Conservation (phyloP, 768 basidiomycete species). For the Lentinula raphanica region DNA sequence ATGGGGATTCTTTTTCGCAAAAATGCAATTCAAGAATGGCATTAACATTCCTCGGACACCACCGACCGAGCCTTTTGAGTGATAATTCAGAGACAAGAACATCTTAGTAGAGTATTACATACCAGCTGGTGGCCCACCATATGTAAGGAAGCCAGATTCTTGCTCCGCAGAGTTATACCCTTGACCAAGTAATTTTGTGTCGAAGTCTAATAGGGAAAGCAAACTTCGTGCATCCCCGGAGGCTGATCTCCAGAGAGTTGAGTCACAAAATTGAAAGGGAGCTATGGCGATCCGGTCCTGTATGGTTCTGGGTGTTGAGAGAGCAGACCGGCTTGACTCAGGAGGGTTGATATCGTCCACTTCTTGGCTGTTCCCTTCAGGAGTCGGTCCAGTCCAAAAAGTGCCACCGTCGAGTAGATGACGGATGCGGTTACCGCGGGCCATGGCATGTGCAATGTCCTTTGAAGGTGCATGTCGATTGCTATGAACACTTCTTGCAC, state of each 20-base stretch:
- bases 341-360: too few species aligned
- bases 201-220: not conserved
- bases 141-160: not conserved
- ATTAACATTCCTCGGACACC: too few species aligned
- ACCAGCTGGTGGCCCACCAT: not conserved
- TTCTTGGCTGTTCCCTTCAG: too few species aligned
- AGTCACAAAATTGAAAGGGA: not conserved
- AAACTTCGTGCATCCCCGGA: not conserved
- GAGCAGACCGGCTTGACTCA: not conserved
- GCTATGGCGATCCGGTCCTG: not conserved
- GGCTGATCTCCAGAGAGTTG: not conserved
- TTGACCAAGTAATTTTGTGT: not conserved
- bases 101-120: too few species aligned
- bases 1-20: not conserved
- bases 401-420: constrained; percentile 17
- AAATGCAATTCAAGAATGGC: not conserved
- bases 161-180: not conserved
- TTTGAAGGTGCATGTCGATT: constrained; percentile 25
- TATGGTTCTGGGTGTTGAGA: not conserved
- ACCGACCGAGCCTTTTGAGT: not conserved
- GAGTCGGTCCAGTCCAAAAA: too few species aligned
- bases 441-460: constrained; percentile 17
- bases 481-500: constrained; percentile 18
- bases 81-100: not conserved
- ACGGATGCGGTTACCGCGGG: constrained; percentile 12